Evolutionary conservation across 345 rosid species (phyloP), one percentile per base, ranked within the genome.

Genomic region (Arabis hirsuta): DNA sequence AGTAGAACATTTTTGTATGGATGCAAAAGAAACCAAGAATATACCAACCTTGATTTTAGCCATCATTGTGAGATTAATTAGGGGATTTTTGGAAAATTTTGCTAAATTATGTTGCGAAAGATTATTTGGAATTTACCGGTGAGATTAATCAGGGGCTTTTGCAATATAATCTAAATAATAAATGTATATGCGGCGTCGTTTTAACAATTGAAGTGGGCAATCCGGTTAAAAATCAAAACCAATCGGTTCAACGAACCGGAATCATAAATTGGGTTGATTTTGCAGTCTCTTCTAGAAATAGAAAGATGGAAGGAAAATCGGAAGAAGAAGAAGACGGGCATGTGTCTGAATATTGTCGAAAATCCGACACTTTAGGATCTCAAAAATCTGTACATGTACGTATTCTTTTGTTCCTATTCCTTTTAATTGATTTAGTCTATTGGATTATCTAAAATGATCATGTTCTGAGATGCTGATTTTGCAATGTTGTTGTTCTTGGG

Each of bases 291-390:
- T 48, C 63, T 72, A 55, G 76, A 72, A 72, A 62, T 72, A 72
- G 76, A 62, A 72, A 22, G 53, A 60, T 60, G 60, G 22, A 27
- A 27, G 74, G 12, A 69, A 20, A 29, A 29, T 29, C 32, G 32
- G 65, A 43, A 19, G 54, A 55, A 32, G 57, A 56, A 47, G 32
- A 31, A 8, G 44, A 22, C 39, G 24, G 44, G 14, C 57, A 64
- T 54, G 41, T 41, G 60, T 39, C 39, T 24, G 50, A 60, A 48
- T 58, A 55, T 68, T 48, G 45, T 68, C 53, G 58, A 59, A 59
- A 48, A 5, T 45, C 71, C 71, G 77, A 5, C 52, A 26, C 26
- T 56, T 73, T 73, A 73, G 77, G 77, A 73, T 65, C 77, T 55
- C 65, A 55, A 65, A 4, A 3, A 19, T 48, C 8, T 27, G 19